phyloP scores from a whole-genome alignment of 768 basidiomycete species.

The Myochromella boudieri region DNA sequence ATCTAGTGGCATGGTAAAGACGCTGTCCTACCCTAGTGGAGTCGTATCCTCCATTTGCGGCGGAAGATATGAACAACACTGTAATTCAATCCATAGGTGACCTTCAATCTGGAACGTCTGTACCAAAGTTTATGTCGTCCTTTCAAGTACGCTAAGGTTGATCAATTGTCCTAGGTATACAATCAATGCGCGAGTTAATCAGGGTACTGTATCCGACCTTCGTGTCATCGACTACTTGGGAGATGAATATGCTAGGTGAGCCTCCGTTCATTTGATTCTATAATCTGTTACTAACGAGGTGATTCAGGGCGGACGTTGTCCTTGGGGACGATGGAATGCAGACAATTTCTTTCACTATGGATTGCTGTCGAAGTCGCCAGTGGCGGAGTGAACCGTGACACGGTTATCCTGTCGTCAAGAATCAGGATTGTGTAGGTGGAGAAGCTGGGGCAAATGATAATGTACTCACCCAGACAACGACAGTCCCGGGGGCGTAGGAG shows the following conservation, averaged over 20 bases:
- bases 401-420: slow-evolving; percentile 38
- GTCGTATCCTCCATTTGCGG: slow-evolving; percentile 15
- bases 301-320: background rate
- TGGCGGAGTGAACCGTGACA: slow-evolving; percentile 46
- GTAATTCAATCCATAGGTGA: slow-evolving; percentile 13
- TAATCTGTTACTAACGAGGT: background rate
- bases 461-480: slow-evolving; percentile 53
- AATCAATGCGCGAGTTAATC: slow-evolving; percentile 8
- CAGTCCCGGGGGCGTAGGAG: slow-evolving; percentile 50
- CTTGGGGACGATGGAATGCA: slow-evolving; percentile 6
- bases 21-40: slow-evolving; percentile 2
- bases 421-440: background rate
- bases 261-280: background rate
- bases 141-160: background rate
- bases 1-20: no score
- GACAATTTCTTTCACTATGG: slow-evolving; percentile 10
- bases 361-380: slow-evolving; percentile 36
- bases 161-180: slow-evolving; percentile 9
- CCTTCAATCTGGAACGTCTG: slow-evolving; percentile 15
- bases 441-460: background rate
- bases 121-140: background rate
- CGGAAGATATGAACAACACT: slow-evolving; percentile 7
- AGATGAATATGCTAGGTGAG: slow-evolving; percentile 11
- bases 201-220: slow-evolving; percentile 9
- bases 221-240: slow-evolving; percentile 14